Percentiles rank a stretch among this genome's conserved stretches.
phyloP scores from a whole-genome alignment of 495 filamentous ascomycete species.

The Penicillium pulvis region DNA sequence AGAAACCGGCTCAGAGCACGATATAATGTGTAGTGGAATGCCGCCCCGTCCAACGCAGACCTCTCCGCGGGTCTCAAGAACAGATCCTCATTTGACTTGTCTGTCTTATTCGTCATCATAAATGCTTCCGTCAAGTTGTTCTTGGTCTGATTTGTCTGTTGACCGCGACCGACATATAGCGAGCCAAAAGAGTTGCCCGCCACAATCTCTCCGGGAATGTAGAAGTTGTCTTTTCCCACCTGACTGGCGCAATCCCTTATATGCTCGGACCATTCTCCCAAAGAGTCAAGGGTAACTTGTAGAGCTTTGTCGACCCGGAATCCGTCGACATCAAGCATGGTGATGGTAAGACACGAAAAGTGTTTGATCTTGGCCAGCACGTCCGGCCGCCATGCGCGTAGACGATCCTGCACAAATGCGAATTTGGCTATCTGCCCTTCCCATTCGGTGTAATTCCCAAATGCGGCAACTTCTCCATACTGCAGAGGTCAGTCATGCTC shows the following conservation, averaged over 20 bases:
- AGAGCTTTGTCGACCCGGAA: constrained; percentile 71
- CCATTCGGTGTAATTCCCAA: constrained; percentile 69
- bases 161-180: constrained; percentile 66
- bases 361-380: constrained; percentile 59
- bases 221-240: constrained; percentile 64
- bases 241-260: constrained; percentile 57
- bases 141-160: constrained; percentile 53
- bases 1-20: constrained; percentile 65
- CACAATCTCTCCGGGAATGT: constrained; percentile 65
- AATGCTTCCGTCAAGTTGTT: constrained; percentile 43
- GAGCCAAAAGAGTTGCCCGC: constrained; percentile 64
- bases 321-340: constrained; percentile 64
- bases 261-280: constrained; percentile 54
- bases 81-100: background rate
- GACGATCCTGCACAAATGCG: constrained; percentile 72
- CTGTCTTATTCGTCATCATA: constrained; percentile 43
- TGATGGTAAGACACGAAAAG: constrained; percentile 67
- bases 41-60: constrained; percentile 62
- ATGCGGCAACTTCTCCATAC: constrained; percentile 68
- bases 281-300: constrained; percentile 65
- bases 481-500: constrained; percentile 10
- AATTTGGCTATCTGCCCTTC: constrained; percentile 70
- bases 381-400: constrained; percentile 66
- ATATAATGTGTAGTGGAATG: constrained; percentile 73
- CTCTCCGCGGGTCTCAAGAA: constrained; percentile 30